Evolutionary conservation across 257 asterid species (phyloP).

Genomic region (Eucommia ulmoides): DNA sequence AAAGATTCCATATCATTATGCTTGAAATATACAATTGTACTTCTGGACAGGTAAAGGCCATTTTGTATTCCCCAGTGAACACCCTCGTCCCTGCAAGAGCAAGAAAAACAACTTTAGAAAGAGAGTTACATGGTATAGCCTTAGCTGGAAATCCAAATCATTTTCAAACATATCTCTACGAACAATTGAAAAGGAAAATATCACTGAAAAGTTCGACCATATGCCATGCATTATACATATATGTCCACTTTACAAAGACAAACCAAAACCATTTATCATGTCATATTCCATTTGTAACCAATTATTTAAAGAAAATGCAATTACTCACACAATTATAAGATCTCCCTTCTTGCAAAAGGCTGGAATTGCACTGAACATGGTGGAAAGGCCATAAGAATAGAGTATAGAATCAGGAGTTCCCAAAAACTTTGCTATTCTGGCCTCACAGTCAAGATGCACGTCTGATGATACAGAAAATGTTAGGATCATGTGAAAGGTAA

Average conservation of each 20-base stretch:
- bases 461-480: conserved; percentile 51
- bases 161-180: too few relatives aligned
- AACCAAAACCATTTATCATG: not conserved
- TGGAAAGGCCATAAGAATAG: conserved; percentile 88
- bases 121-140: too few relatives aligned
- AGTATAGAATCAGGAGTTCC: conserved; percentile 93
- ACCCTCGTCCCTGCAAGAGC: conserved; percentile 75
- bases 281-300: not conserved
- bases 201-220: too few relatives aligned
- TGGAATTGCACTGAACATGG: conserved; percentile 96
- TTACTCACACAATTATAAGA: conserved; percentile 72
- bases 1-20: conserved; percentile 82
- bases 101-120: not conserved
- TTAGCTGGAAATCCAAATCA: too few relatives aligned
- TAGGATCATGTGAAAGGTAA: conserved; percentile 5
- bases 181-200: too few relatives aligned
- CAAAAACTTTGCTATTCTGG: conserved; percentile 80
- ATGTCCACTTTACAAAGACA: not conserved
- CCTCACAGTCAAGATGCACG: conserved; percentile 98
- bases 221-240: not conserved
- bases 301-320: conserved; percentile 1
- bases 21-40: conserved; percentile 76
- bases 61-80: conserved; percentile 97
- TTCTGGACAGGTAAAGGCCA: conserved; percentile 93
- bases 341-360: conserved; percentile 98